Evolutionary conservation across 306 rosid species (phyloP), one percentile per base, ranked within the genome.

Genomic region (Trichosanthes cucumerina): DNA sequence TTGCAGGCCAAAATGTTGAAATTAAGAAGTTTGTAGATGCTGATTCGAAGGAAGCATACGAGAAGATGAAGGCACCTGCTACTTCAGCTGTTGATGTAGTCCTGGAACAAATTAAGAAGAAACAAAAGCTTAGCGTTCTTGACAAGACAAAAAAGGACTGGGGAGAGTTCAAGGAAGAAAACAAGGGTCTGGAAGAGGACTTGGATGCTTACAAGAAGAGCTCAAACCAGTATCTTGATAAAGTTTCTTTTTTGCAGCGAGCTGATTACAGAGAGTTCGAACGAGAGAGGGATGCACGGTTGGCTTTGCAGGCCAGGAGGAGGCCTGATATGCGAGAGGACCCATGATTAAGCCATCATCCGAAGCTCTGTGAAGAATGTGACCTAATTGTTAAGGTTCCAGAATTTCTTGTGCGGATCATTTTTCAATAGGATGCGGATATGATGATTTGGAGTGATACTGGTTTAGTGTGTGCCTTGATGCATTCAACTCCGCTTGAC

Each of bases 151-250:
- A 92, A 79, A 88, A 85, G 85, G 99, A 96, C 81, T 96, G 99
- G 99, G 99, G 99, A 64, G 99, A 91, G 89, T 96, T 77, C 77
- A 96, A 96, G 88, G 99, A 85, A 62, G 99, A 95, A 82, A 89
- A 86, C 50, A 90, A 81, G 80, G 91, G 96, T 36, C 31, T 92
- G 86, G 99, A 92, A 73, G 88, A 84, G 0, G 96, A 96, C 84
- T 89, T 96, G 87, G 99, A 92, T 86, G 93, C 98, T 52, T 96
- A 92, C 89, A 96, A 96, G 84, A 96, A 91, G 90, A 96, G 99
- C 85, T 92, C 98, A 60, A 92, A 96, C 75, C 97, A 96, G 82
- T 96, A 96, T 86, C 89, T 96, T 75, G 98, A 92, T 0, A 91
- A 76, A 84, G 97, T 92, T 72, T 90, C 93, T 24, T 96, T 96